Evolutionary conservation across 371 early-diverging fungal species (phyloP).

Genomic region (Mucor saturninus): DNA sequence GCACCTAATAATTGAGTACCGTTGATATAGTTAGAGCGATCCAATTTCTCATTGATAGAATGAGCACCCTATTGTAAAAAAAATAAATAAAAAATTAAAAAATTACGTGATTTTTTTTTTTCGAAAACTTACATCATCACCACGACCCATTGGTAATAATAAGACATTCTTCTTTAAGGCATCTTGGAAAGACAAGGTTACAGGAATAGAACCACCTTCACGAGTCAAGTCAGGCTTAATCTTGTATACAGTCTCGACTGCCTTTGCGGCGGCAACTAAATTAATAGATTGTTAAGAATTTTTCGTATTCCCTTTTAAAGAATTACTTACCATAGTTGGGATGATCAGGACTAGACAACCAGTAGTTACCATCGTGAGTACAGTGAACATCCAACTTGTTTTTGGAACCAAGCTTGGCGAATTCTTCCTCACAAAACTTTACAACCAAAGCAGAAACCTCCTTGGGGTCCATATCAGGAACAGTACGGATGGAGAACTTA

Average conservation of each 20-base stretch:
- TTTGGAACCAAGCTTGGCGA: constrained; percentile 87
- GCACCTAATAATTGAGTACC: constrained; percentile 93
- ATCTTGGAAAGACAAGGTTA: constrained; percentile 96
- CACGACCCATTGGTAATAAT: constrained; percentile 91
- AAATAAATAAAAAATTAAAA: not conserved
- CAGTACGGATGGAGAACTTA: constrained; percentile 95
- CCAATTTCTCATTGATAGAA: constrained; percentile 96
- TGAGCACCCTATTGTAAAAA: constrained; percentile 79
- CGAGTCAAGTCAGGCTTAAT: constrained; percentile 95
- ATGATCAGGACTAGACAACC: constrained; percentile 91
- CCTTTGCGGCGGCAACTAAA: constrained; percentile 84
- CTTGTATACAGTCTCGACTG: constrained; percentile 87
- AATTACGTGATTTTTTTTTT: not conserved
- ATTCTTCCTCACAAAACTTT: constrained; percentile 78
- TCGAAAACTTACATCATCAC: constrained; percentile 69
- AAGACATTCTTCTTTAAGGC: constrained; percentile 89
- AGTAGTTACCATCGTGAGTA: constrained; percentile 88
- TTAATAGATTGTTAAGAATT: not conserved
- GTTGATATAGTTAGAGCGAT: constrained; percentile 88
- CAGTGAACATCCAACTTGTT: constrained; percentile 77
- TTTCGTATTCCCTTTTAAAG: not conserved
- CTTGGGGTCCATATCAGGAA: constrained; percentile 90
- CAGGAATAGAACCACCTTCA: constrained; percentile 98
- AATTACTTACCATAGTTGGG: constrained; percentile 80
- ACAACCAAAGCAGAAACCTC: constrained; percentile 76